A percentile compares a stretch with the other conserved stretches of the same genome.
Evolutionary conservation across 2,329 filamentous ascomycete species (phyloP).

Genomic region (Verticillium albo-atrum): DNA sequence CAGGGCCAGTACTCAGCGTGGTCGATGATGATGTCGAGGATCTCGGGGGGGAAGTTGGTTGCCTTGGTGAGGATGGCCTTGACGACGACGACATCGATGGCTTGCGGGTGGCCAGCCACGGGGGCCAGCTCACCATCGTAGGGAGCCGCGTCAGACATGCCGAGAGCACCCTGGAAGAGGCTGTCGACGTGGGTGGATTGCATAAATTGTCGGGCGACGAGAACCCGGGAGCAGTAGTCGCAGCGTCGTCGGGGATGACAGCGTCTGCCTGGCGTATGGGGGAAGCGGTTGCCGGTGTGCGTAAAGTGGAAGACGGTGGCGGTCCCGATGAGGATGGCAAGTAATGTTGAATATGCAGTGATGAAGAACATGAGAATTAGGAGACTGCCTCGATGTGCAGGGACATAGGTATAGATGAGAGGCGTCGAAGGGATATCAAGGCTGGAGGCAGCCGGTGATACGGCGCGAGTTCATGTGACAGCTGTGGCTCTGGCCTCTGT

Average conservation of each 20-base stretch:
- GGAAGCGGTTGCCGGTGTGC: background rate
- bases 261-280: background rate
- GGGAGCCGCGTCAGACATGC: background rate
- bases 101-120: slow-evolving; percentile 26
- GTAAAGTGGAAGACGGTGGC: background rate
- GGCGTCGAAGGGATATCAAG: background rate
- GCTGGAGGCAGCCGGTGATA: background rate
- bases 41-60: slow-evolving; percentile 44
- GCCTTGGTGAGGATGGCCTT: slow-evolving; percentile 42
- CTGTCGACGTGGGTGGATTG: background rate
- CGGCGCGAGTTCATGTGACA: background rate
- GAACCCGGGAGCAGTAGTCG: background rate
- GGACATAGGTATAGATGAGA: background rate
- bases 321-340: background rate
- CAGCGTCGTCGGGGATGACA: background rate
- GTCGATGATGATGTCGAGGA: slow-evolving; percentile 54
- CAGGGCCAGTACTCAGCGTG: slow-evolving; percentile 60
- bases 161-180: background rate
- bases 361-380: background rate
- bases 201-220: background rate
- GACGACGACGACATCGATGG: slow-evolving; percentile 44
- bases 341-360: background rate
- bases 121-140: background rate
- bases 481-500: background rate
- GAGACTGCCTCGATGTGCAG: no score